Conservation (phyloP, 164 flowering plant species). For the Chimonanthus praecox region DNA sequence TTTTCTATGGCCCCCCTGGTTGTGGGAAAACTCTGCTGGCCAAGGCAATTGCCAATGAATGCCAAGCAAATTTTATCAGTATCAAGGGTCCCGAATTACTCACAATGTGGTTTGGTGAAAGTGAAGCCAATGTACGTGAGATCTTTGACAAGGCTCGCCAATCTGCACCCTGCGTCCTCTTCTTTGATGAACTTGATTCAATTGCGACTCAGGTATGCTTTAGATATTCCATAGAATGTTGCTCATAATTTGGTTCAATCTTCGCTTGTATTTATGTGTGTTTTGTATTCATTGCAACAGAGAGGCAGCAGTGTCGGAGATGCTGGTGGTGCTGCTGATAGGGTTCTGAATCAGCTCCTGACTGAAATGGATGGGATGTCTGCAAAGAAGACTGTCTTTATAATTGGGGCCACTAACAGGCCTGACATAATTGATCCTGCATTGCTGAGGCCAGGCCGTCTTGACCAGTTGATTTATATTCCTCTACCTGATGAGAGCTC, state of each 20-base stretch:
- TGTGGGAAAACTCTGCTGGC: constrained; percentile 86
- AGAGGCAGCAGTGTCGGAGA: constrained; percentile 88
- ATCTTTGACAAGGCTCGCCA: constrained; percentile 88
- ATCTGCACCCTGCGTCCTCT: constrained; percentile 87
- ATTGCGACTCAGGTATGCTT: constrained; percentile 78
- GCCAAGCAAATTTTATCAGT: constrained; percentile 87
- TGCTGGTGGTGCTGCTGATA: constrained; percentile 91
- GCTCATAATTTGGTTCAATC: neutral
- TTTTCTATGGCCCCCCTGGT: constrained; percentile 93
- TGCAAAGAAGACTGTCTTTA: constrained; percentile 87
- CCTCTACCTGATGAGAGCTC: constrained; percentile 88
- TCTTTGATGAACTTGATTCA: constrained; percentile 86
- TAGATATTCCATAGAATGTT: neutral
- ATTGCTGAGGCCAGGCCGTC: constrained; percentile 80
- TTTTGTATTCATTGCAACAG: constrained; percentile 26
- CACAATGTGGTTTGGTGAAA: constrained; percentile 96
- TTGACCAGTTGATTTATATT: constrained; percentile 82
- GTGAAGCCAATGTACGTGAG: constrained; percentile 86
- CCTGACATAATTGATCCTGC: constrained; percentile 89
- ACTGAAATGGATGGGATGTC: constrained; percentile 95
- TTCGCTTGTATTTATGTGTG: neutral
- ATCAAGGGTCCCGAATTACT: constrained; percentile 88
- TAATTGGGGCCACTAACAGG: constrained; percentile 85
- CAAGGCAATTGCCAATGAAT: constrained; percentile 88
- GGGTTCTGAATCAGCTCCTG: constrained; percentile 80